Evolutionary conservation across 2,329 filamentous ascomycete species (phyloP), one percentile per base, ranked within the genome.

Genomic region (Xylariaceae sp.): DNA sequence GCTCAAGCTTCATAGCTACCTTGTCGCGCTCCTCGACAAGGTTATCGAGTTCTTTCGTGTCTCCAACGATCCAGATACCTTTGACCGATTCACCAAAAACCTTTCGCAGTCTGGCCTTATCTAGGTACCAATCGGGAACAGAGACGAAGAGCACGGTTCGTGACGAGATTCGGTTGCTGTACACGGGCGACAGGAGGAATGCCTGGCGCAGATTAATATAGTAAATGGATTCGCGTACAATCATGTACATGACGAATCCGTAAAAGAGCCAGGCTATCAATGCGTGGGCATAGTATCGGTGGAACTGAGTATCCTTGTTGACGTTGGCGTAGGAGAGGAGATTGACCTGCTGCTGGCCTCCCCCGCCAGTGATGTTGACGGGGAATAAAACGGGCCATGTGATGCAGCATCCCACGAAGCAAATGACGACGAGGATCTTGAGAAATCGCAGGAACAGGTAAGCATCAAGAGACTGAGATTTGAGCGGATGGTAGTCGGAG

Each of bases 191-290:
- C 53, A 95, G 81, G 41, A 95, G 82, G 73, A 95, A 96, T 0
- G 92, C 92, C 73, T 97, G 92, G 60, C 91, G 88, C 50, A 97
- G 74, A 66, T 95, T 95, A 75, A 96, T 87, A 72, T 89, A 95
- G 79, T 86, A 96, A 64, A 97, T 87, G 68, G 84, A 86, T 71
- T 97, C 92, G 55, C 92, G 83, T 53, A 91, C 87, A 59, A 97
- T 83, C 66, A 89, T 86, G 72, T 89, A 94, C 70, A 97, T 86
- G 61, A 97, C 79, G 68, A 97, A 97, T 45, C 82, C 83, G 70
- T 88, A 91, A 73, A 89, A 97, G 48, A 91, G 71, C 83, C 89
- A 96, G 1, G 86, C 84, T 51, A 91, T 76, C 50, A 89, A 80
- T n/a, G 82, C 81, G 69, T 96, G 90, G 0, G 91, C 92, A 70